phyloP scores from a whole-genome alignment of 768 basidiomycete species.

The Polyporus arcularius region DNA sequence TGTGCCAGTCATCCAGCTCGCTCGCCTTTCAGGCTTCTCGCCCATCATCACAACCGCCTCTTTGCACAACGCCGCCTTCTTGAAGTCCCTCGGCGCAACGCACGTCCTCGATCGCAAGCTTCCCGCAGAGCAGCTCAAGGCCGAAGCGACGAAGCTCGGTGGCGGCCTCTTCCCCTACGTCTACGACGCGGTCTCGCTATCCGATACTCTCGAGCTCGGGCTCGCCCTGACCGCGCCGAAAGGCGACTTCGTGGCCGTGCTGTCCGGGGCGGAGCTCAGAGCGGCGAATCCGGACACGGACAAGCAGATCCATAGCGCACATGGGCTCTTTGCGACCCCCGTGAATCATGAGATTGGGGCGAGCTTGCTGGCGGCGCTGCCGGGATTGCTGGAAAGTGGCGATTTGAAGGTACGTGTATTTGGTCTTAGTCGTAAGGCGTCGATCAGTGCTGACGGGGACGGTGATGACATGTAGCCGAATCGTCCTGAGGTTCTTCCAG shows the following conservation, averaged over 20 bases:
- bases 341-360: background rate
- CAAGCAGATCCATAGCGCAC: slow-evolving; percentile 7
- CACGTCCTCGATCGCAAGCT: slow-evolving; percentile 29
- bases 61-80: slow-evolving; percentile 18
- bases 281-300: background rate
- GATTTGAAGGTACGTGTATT: slow-evolving; percentile 13
- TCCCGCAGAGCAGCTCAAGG: slow-evolving; percentile 7
- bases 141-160: slow-evolving; percentile 18
- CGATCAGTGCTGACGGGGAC: background rate
- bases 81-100: slow-evolving; percentile 24
- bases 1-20: slow-evolving; percentile 27
- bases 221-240: slow-evolving; percentile 24
- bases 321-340: slow-evolving; percentile 1
- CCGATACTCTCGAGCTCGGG: slow-evolving; percentile 18
- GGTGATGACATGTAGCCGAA: slow-evolving; percentile 20
- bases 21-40: slow-evolving; percentile 28
- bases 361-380: slow-evolving; percentile 13
- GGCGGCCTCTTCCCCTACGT: slow-evolving; percentile 22
- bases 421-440: slow-evolving; percentile 41
- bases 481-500: slow-evolving; percentile 26
- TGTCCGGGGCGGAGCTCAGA: background rate
- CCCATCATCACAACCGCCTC: slow-evolving; percentile 34
- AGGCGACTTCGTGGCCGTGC: slow-evolving; percentile 23
- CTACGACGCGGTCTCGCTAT: slow-evolving; percentile 25
- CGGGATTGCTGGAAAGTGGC: slow-evolving; percentile 17